Percentiles rank a stretch among this genome's conserved stretches.
Conservation (phyloP, 441 rosid species). For the Metrosideros polymorpha region DNA sequence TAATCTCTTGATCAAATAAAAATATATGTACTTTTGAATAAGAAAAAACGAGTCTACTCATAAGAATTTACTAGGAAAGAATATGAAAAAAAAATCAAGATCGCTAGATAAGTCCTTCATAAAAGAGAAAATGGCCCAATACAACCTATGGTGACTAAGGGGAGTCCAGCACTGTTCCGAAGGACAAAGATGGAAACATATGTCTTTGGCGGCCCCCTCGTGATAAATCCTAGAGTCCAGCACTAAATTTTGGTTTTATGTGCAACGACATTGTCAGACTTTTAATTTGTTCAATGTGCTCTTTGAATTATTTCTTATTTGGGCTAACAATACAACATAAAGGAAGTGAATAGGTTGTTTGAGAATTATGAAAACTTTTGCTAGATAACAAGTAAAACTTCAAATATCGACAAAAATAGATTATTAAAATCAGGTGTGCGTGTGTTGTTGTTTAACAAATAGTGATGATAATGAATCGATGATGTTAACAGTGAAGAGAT, state of each 20-base stretch:
- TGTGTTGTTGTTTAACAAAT: no score
- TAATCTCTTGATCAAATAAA: not conserved
- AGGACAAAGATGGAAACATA: not conserved
- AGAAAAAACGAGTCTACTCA: not conserved
- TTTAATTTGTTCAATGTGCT: not conserved
- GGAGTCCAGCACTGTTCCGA: constrained; percentile 2
- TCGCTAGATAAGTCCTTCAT: not conserved
- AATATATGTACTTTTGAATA: not conserved
- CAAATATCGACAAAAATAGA: no score
- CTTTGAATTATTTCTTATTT: not conserved
- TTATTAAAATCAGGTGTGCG: no score
- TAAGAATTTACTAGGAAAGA: no score
- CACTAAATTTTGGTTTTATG: not conserved
- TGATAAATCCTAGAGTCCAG: not conserved
- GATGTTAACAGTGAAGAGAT: no score
- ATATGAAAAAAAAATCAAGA: no score
- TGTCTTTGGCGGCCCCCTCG: no score
- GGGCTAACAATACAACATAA: no score
- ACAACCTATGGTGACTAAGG: not conserved
- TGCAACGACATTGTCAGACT: not conserved
- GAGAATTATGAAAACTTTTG: no score
- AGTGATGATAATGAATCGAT: no score
- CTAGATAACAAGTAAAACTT: no score
- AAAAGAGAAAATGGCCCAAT: not conserved
- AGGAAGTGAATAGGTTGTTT: no score